These are phyloP conservation scores for Carallia brachiata DNA, from an alignment of 345 rosid species.

Conservation along the genomic window DNA sequence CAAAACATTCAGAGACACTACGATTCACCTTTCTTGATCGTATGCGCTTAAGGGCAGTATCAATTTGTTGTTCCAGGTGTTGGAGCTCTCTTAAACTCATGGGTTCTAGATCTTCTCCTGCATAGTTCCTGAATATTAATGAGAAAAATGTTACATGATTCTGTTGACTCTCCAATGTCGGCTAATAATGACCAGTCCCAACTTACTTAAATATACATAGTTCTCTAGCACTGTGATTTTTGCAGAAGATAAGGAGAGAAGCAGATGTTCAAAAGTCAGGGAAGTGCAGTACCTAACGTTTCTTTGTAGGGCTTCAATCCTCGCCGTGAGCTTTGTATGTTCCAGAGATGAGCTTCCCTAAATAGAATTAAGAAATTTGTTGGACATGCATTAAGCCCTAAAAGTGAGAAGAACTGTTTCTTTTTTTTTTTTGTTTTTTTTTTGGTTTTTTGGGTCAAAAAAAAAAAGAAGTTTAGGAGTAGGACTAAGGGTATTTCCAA, in stretches of 20 bases:
- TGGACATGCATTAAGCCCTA: neutral
- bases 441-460: no score
- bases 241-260: no score
- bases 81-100: constrained; percentile 69
- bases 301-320: constrained; percentile 16
- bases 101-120: constrained; percentile 66
- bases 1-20: neutral
- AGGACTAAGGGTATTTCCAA: no score
- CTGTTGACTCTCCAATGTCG: neutral
- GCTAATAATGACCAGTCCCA: no score
- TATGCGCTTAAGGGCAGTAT: constrained; percentile 66
- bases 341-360: constrained; percentile 35
- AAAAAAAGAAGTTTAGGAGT: no score
- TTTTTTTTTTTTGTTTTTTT: no score
- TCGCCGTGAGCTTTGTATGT: constrained; percentile 11
- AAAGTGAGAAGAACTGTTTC: no score
- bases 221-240: no score
- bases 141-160: neutral
- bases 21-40: constrained; percentile 60
- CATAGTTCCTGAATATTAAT: constrained; percentile 41
- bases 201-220: no score
- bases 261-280: neutral
- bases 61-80: constrained; percentile 77
- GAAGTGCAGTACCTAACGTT: constrained; percentile 42
- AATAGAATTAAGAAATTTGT: neutral